Base-by-base conservation (phyloP, 1,284 basidiomycete genomes). In the Cutaneotrichosporon cutaneum region DNA sequence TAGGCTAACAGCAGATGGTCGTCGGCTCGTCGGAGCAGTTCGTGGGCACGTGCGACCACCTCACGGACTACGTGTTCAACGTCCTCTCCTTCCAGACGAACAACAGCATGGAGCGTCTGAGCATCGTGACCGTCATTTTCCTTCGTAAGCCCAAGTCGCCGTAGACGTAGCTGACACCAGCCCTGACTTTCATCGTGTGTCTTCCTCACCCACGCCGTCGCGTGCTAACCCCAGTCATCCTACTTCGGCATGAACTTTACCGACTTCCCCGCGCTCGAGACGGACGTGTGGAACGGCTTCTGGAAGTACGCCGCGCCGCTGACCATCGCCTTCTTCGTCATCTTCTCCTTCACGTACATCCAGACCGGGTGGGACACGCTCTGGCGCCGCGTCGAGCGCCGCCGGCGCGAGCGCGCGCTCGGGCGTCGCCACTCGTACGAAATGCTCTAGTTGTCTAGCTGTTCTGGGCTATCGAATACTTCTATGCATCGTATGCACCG, bases 121-220 rank as follows among this genome's bases (percentile, higher is more conserved):
- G 74, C 57, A 74, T 80, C 44, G 78, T 79, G 11, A 78, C 78
- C 4, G 77, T 80, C n/a, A 72, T 80, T 13, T 80, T 80, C 66
- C 64, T 80, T 44, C 78, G 77, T 78, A 58, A 72, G 77, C 74
- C 21, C 16, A n/a, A n/a, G 11, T 21, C 53, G 39, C 22, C 59
- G 54, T 27, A 54, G 6, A 50, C 57, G 27, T 35, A 57, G 45
- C 59, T 60, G 55, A 61, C 45, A 21, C 3, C 53, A 68, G 60
- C 64, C 0, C 42, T 68, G 53, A 71, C 70, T 2, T 73, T 73
- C 58, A 72, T 68, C 58, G 63, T 56, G 42, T 10, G 54, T 56
- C 18, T 5, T n/a, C 16, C 39, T n/a, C 53, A 36, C 36, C 21
- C 4, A 22, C 54, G 3, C 13, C 24, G 4, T 22, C 16, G 14